Percentiles rank a stretch among this genome's conserved stretches.
Evolutionary conservation across 2,329 filamentous ascomycete species (phyloP).

Genomic region (Stylonectria norvegica): DNA sequence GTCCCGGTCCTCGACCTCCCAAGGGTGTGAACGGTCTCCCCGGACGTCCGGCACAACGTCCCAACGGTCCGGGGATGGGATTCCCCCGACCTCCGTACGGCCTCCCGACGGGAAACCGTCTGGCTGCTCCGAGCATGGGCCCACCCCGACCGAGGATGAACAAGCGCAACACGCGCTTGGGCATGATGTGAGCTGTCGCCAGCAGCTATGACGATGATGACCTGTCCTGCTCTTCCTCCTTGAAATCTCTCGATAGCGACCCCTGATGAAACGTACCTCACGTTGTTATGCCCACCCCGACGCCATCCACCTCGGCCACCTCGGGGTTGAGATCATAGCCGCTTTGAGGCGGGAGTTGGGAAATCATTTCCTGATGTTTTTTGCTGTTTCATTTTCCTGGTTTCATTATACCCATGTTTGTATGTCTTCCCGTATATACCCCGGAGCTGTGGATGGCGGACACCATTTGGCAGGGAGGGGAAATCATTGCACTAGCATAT

Average conservation of each 20-base stretch:
- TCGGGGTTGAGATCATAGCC: no score
- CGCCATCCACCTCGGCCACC: no score
- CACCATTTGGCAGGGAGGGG: constrained; percentile 1
- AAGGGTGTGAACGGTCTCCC: constrained; percentile 25
- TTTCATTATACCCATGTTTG: neutral
- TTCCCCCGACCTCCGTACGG: constrained; percentile 26
- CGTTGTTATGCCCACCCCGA: constrained; percentile 19
- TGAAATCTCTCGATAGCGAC: constrained; percentile 14
- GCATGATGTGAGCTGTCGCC: constrained; percentile 47
- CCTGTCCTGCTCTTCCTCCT: constrained; percentile 11
- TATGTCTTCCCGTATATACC: constrained; percentile 1
- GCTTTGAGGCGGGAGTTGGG: constrained; percentile 15
- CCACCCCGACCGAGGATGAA: constrained; percentile 50
- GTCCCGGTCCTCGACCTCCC: constrained; percentile 20
- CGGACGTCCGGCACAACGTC: constrained; percentile 23
- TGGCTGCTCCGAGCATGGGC: constrained; percentile 32
- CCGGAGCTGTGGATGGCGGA: neutral
- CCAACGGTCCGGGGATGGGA: constrained; percentile 14
- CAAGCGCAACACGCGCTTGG: constrained; percentile 59
- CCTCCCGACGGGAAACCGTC: constrained; percentile 20
- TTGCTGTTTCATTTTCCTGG: constrained; percentile 16
- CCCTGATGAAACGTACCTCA: constrained; percentile 13
- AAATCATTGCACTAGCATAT: constrained; percentile 9
- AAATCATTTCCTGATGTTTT: constrained; percentile 18
- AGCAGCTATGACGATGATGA: constrained; percentile 4